Percentiles rank a stretch among this genome's conserved stretches.
These are phyloP conservation scores for Ligustrum vulgare DNA, from an alignment of 257 asterid species.

Conservation along the genomic window DNA sequence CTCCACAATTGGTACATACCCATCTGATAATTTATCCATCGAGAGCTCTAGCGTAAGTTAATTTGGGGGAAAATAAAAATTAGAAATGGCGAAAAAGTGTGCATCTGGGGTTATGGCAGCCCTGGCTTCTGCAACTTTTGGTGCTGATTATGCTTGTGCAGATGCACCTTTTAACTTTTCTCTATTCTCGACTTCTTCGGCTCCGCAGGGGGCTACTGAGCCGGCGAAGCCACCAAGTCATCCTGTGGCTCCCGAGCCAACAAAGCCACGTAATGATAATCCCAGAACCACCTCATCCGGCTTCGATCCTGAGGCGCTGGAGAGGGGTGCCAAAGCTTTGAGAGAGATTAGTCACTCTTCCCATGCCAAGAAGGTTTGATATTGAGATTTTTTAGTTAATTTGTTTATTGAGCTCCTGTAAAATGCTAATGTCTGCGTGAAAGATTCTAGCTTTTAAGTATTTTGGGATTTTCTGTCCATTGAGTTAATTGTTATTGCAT, in stretches of 20 bases:
- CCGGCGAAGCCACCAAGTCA: slow-evolving; percentile 31
- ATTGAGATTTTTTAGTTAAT: neutral
- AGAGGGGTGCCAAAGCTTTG: slow-evolving; percentile 67
- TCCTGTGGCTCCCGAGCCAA: slow-evolving; percentile 30
- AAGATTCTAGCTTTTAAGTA: slow-evolving; percentile 4
- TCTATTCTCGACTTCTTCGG: slow-evolving; percentile 44
- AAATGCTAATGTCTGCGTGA: neutral
- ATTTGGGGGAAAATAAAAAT: neutral
- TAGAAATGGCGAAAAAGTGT: slow-evolving; percentile 47
- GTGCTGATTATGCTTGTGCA: slow-evolving; percentile 48
- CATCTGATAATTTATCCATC: too few relatives aligned
- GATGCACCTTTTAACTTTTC: slow-evolving; percentile 56
- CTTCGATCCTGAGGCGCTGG: slow-evolving; percentile 85
- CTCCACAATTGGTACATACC: too few relatives aligned
- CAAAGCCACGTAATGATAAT: slow-evolving; percentile 59
- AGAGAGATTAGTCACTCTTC: slow-evolving; percentile 43
- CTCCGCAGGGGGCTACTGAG: slow-evolving; percentile 32
- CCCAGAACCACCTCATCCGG: slow-evolving; percentile 86
- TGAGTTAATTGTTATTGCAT: too few relatives aligned
- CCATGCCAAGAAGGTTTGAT: slow-evolving; percentile 59
- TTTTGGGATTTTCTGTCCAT: neutral
- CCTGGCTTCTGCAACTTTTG: slow-evolving; percentile 52
- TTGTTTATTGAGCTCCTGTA: neutral
- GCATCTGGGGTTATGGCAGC: slow-evolving; percentile 69
- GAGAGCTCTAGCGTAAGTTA: too few relatives aligned